Evolutionary conservation across 108 stramenopile genomes (phyloP), one percentile per base, ranked within the genome.

Genomic region (Asterionellopsis glacialis): DNA sequence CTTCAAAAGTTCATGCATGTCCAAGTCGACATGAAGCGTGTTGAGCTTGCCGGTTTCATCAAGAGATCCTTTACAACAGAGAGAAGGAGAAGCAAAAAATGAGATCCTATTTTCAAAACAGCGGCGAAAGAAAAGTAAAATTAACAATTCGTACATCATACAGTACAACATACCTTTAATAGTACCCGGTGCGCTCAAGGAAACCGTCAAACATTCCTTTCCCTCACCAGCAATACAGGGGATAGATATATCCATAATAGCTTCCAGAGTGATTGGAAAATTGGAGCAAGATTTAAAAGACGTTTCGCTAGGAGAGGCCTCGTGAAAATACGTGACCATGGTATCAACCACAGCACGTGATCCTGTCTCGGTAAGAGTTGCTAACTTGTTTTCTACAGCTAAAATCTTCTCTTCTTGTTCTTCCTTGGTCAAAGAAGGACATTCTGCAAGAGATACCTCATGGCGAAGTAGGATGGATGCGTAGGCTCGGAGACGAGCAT

Each of bases 401-500:
- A 11, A 7, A 15, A 61, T 26, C 12, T 41, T 55, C 23, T 33
- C 43, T 22, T 45, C 41, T 41, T 68, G 25, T 23, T 66, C 65
- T 24, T 54, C 52, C 4, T 54, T 11, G 26, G 25, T 15, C 15
- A 54, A n/a, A 5, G 22, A n/a, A 7, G 22, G 22, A 27, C 24
- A 54, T 27, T 24, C 22, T 4, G 67, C 28, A 25, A 68, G 15
- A 10, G 50, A 41, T 16, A 59, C 26, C 18, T 39, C 48, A 26
- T 68, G 67, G 13, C 60, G 60, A 7, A 51, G 61, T 43, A 69
- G 18, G 19, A 69, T 40, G 4, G 45, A 62, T 0, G 45, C 44
- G 27, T 69, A 61, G 1, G 68, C 68, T 47, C 68, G 51, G 9
- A 69, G 48, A 11, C 68, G 39, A 4, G 62, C 41, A 26, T 69